Conservation (phyloP, 768 basidiomycete species). For the Coprinopsis marcescibilis region DNA sequence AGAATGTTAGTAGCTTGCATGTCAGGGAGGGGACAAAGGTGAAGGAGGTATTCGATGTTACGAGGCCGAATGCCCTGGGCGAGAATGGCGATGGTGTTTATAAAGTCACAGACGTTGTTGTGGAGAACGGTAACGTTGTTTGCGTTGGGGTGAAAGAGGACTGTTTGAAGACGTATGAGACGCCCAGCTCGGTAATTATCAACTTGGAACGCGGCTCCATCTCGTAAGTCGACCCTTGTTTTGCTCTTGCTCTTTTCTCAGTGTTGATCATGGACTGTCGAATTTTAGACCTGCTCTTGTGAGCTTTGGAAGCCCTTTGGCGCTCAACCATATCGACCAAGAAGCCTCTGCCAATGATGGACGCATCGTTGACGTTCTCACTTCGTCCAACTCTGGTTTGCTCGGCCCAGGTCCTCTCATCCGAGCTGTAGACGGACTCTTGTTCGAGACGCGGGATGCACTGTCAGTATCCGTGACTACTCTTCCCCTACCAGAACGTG, state of each 20-base stretch:
- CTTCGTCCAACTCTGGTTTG: constrained; percentile 33
- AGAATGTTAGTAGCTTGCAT: constrained; percentile 53
- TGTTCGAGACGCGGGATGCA: constrained; percentile 58
- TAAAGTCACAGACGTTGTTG: constrained; percentile 37
- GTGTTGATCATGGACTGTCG: constrained; percentile 10
- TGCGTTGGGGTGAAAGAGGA: constrained; percentile 38
- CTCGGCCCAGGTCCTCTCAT: constrained; percentile 36
- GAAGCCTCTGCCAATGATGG: constrained; percentile 63
- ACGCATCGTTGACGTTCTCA: constrained; percentile 39
- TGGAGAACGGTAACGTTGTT: constrained; percentile 45
- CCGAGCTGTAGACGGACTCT: constrained; percentile 68
- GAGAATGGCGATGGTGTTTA: constrained; percentile 8
- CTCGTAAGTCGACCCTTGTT: constrained; percentile 36
- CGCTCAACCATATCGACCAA: constrained; percentile 55
- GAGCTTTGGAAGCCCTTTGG: constrained; percentile 56
- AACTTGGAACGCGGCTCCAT: constrained; percentile 65
- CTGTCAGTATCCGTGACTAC: constrained; percentile 21
- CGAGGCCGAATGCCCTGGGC: no score
- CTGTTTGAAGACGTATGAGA: constrained; percentile 19
- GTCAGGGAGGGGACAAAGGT: constrained; percentile 27
- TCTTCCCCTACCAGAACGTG: not conserved
- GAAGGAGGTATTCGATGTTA: constrained; percentile 23
- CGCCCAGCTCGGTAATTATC: constrained; percentile 26
- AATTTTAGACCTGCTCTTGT: constrained; percentile 60
- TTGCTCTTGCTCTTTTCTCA: no score